phyloP scores from a whole-genome alignment of 768 basidiomycete species.

The Kwoniella sp. region DNA sequence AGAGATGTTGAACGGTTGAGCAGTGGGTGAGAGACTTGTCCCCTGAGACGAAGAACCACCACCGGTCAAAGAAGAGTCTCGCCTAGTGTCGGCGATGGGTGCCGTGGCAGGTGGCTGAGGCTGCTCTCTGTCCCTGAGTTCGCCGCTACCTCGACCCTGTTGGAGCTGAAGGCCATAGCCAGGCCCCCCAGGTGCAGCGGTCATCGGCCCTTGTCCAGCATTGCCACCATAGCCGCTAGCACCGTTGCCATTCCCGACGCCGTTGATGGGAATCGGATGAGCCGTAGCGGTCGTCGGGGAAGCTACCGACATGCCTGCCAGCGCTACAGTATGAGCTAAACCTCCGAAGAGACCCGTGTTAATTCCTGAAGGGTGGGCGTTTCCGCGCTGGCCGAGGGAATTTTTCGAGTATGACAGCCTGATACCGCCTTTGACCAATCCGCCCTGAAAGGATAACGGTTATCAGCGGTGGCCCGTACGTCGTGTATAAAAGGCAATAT shows the following conservation, averaged over 20 bases:
- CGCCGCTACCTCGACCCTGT: background rate
- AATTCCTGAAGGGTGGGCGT: conserved; percentile 32
- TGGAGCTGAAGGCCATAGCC: conserved; percentile 25
- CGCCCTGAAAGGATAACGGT: conserved; percentile 58
- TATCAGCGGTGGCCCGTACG: conserved; percentile 12
- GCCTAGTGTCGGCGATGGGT: conserved; percentile 20
- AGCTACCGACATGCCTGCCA: conserved; percentile 44
- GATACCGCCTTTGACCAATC: conserved; percentile 94
- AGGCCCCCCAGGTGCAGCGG: conserved; percentile 9
- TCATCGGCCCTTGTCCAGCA: background rate
- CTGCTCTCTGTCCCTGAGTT: background rate
- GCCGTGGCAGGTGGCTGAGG: conserved; percentile 10
- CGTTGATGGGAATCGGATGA: conserved; percentile 14
- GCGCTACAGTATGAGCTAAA: conserved; percentile 47
- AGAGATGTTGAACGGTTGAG: conserved; percentile 43
- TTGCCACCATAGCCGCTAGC: background rate
- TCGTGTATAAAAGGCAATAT: background rate
- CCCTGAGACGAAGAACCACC: conserved; percentile 9
- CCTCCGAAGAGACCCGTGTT: conserved; percentile 40
- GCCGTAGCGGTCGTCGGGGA: conserved; percentile 14
- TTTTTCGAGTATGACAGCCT: conserved; percentile 97
- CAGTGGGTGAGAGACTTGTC: conserved; percentile 45
- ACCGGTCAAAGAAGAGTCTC: conserved; percentile 13
- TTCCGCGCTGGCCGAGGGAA: conserved; percentile 69
- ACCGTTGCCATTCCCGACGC: conserved; percentile 8